Evolutionary conservation across 2,329 filamentous ascomycete species (phyloP), one percentile per base, ranked within the genome.

Genomic region (Pseudopithomyces chartarum): DNA sequence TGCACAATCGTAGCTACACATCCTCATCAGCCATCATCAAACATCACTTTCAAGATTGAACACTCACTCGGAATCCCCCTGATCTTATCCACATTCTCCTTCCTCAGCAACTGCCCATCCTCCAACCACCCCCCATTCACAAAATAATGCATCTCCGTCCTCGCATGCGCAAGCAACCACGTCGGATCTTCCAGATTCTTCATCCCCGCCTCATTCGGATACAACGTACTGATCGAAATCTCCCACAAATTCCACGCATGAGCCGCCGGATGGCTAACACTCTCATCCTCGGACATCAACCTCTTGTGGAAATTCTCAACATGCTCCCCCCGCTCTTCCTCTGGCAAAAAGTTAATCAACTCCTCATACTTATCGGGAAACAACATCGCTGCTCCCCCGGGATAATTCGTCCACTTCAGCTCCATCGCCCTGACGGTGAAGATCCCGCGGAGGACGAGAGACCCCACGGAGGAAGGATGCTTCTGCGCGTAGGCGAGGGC

Each of bases 61-160:
- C n/a, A 40, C 38, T 40, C 70, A 67, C 61, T 60, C 20, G 74
- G 73, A 56, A 78, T 76, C 58, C 73, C 65, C 19, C 65, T 56
- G 22, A 79, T 76, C 53, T 66, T 73, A 22, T 71, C 68, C 10
- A 77, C 54, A 47, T 74, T 76, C 32, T 71, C 65, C 48, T 59
- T 64, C 55, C 48, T 66, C 51, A 78, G 22, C 36, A 81, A 60
- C 53, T 80, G 76, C 0, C 76, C 77, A 13, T 80, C 77, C 46
- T 74, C 68, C 62, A 81, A 62, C 68, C 72, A 81, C 13, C 70
- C 75, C 29, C 68, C 67, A 60, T 81, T 75, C 17, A 73, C 67
- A 59, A 78, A 78, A 64, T 78, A 81, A 58, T 81, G 79, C 19
- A 67, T 65, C 59, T 81, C 78, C 47, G 80, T 74, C 34, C 75